phyloP scores from a whole-genome alignment of 2,329 filamentous ascomycete genomes.

The Ascomycota sp. region DNA sequence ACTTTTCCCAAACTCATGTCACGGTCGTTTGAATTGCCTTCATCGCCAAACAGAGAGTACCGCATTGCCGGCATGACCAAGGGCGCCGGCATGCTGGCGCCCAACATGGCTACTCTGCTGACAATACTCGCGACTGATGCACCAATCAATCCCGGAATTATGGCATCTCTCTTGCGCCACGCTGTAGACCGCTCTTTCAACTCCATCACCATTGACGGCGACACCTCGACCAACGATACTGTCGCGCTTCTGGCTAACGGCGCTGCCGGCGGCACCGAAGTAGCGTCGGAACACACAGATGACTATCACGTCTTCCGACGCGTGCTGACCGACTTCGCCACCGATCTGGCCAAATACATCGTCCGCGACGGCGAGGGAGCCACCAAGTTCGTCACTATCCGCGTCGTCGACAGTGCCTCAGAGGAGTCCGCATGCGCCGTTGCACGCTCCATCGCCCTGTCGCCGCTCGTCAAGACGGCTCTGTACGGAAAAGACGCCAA shows the following conservation, averaged over 20 bases:
- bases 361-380: slow-evolving; percentile 92
- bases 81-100: slow-evolving; percentile 96
- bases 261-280: slow-evolving; percentile 50
- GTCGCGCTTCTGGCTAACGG: slow-evolving; percentile 89
- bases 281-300: slow-evolving; percentile 27
- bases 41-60: slow-evolving; percentile 53
- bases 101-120: slow-evolving; percentile 92
- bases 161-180: slow-evolving; percentile 46
- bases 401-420: slow-evolving; percentile 49
- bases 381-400: slow-evolving; percentile 92
- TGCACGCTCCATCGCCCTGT: slow-evolving; percentile 71
- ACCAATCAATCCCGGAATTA: slow-evolving; percentile 43
- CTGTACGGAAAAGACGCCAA: slow-evolving; percentile 94
- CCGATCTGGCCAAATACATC: slow-evolving; percentile 72
- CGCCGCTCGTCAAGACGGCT: slow-evolving; percentile 88
- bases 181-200: slow-evolving; percentile 80
- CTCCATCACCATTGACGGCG: slow-evolving; percentile 87
- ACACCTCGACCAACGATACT: slow-evolving; percentile 94
- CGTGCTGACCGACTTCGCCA: slow-evolving; percentile 55
- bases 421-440: slow-evolving; percentile 54
- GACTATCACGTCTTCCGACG: slow-evolving; percentile 51
- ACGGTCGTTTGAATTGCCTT: slow-evolving; percentile 61
- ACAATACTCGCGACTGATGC: slow-evolving; percentile 84
- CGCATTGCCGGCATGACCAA: slow-evolving; percentile 87
- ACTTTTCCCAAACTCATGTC: slow-evolving; percentile 94